A percentile compares a stretch with the other conserved stretches of the same genome.
These are phyloP conservation scores for Aspergillus kassunensis DNA, from an alignment of 495 filamentous ascomycete genomes.

Conservation along the genomic window DNA sequence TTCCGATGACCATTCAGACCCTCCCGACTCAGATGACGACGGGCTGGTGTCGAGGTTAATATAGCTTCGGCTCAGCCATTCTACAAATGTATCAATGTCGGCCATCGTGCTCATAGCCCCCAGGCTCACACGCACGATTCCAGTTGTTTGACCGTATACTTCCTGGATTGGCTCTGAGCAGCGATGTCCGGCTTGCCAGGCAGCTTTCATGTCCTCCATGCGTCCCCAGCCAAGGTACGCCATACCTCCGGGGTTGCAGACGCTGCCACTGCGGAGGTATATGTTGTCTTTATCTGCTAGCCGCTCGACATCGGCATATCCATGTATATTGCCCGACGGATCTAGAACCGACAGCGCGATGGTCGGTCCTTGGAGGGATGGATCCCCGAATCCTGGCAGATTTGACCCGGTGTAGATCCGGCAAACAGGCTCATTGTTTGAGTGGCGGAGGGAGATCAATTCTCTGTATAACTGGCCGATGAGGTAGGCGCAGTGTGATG, in stretches of 20 bases:
- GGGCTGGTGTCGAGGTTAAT: constrained; percentile 6
- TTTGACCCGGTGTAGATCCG: constrained; percentile 50
- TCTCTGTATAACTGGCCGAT: constrained; percentile 46
- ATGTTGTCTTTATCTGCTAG: constrained; percentile 58
- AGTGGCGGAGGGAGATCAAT: constrained; percentile 52
- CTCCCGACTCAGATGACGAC: background rate
- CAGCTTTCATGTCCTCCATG: constrained; percentile 58
- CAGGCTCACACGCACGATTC: constrained; percentile 63
- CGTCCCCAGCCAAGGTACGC: constrained; percentile 39
- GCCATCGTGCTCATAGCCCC: constrained; percentile 65
- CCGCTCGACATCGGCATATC: constrained; percentile 58
- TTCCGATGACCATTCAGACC: background rate
- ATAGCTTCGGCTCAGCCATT: constrained; percentile 54
- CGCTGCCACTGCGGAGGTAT: constrained; percentile 65
- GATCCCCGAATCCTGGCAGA: constrained; percentile 52
- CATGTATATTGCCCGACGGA: constrained; percentile 51
- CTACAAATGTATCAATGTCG: constrained; percentile 57
- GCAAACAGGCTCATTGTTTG: constrained; percentile 54
- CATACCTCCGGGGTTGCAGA: constrained; percentile 58
- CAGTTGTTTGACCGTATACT: constrained; percentile 53
- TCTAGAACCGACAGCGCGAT: constrained; percentile 65
- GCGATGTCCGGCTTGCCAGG: constrained; percentile 60
- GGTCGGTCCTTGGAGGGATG: constrained; percentile 60
- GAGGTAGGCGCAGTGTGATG: constrained; percentile 59
- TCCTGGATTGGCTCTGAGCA: constrained; percentile 54